Evolutionary conservation across 192 early-diverging fungal species (phyloP).

Genomic region (Coemansia sp.): DNA sequence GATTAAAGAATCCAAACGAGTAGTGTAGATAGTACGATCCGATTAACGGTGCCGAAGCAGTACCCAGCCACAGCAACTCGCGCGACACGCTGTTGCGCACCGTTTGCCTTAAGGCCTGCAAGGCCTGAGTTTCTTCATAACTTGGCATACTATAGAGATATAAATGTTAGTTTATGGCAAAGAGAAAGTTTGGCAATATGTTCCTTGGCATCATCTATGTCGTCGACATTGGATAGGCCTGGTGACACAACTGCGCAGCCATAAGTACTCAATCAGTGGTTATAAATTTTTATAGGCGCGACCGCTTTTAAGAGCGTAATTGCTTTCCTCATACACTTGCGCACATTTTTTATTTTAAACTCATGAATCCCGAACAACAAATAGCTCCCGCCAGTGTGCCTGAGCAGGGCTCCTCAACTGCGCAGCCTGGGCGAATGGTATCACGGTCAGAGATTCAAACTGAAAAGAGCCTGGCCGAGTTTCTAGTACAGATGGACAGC

Average conservation of each 20-base stretch:
- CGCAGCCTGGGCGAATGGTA: slow-evolving; percentile 27
- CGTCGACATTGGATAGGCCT: neutral
- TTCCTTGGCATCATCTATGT: neutral
- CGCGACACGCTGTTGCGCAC: slow-evolving; percentile 9
- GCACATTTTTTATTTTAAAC: neutral
- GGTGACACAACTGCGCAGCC: neutral
- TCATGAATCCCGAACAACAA: neutral
- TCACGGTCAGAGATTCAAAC: slow-evolving; percentile 59
- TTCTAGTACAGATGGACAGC: slow-evolving; percentile 78
- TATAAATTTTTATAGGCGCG: neutral
- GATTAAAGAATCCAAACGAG: slow-evolving; percentile 65
- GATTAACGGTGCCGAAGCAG: slow-evolving; percentile 58
- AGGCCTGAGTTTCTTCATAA: slow-evolving; percentile 22
- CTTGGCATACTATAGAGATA: neutral
- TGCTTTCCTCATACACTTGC: neutral
- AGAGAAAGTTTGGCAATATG: neutral
- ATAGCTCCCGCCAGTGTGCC: neutral
- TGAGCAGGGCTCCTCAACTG: slow-evolving; percentile 19
- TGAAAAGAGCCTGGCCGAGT: slow-evolving; percentile 81
- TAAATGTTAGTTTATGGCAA: too few relatives aligned
- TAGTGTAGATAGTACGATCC: slow-evolving; percentile 72
- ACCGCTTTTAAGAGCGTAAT: neutral
- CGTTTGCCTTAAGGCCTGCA: neutral
- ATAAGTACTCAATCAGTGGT: neutral
- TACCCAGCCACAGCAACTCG: slow-evolving; percentile 37